Evolutionary conservation across 129 eudicot species (phyloP), one percentile per base, ranked within the genome.

Genomic region (Dittrichia graveolens): DNA sequence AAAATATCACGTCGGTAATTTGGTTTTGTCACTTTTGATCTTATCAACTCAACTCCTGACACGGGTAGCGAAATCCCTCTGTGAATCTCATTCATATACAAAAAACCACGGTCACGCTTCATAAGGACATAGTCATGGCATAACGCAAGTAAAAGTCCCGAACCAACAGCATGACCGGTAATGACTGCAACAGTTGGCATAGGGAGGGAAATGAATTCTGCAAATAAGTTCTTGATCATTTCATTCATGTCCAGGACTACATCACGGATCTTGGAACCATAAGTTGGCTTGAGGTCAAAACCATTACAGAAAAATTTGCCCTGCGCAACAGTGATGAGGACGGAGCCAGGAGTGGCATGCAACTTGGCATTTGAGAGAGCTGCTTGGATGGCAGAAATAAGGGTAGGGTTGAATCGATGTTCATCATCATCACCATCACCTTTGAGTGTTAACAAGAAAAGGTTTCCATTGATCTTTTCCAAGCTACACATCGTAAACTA

Each of bases 81-180:
- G 42, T 90, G 88, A 35, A 87, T 65, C 84, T 90, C 95, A 67
- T 90, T 87, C 91, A 90, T 87, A 72, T 83, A 87, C 72, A 87
- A 19, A 8, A 90, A 76, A 3, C 74, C 74, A 9, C 16, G 62
- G 52, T 52, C 74, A 6, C 79, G 39, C 69, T 86, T 76, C 97
- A 91, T 91, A 14, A 81, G 3, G 5, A 87, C 75, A 61, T 87
- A 85, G 63, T 91, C 97, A 57, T 91, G 97, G 48, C 89, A 53
- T 69, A 87, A 38, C 0, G 97, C 95, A 2, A 91, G 75, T 34
- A 82, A 11, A 63, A 85, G 16, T 11, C 97, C 97, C 3, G 91
- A 89, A 6, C 89, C 95, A 0, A 89, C 84, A 6, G 95, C 91
- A 76, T 91, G 97, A 12, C 97, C 95, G 0, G 87, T 77, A 10